A percentile compares a stretch with the other conserved stretches of the same genome.
These are phyloP conservation scores for Pyracantha coccinea DNA, from an alignment of 331 rosid genomes.

Conservation along the genomic window DNA sequence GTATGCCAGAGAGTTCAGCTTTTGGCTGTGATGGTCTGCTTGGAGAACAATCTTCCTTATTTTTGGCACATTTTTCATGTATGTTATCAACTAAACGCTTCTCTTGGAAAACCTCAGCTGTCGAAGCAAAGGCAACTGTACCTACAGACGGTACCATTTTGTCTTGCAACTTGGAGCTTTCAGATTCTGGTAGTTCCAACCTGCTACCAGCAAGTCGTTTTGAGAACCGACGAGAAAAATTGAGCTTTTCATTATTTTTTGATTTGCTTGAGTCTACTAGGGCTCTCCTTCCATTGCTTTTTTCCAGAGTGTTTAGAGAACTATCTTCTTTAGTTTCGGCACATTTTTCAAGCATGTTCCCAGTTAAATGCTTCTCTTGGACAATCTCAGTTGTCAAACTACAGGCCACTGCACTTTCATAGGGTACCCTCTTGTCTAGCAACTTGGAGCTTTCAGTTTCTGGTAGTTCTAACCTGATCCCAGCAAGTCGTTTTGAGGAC, in stretches of 20 bases:
- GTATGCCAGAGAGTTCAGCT: too few species aligned
- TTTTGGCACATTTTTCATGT: conserved; percentile 24
- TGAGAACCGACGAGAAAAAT: conserved; percentile 48
- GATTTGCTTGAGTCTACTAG: conserved; percentile 29
- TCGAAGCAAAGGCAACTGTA: conserved; percentile 14
- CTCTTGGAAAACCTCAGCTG: conserved; percentile 20
- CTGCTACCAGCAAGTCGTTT: conserved; percentile 62
- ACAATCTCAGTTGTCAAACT: conserved; percentile 19
- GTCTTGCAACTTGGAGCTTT: conserved; percentile 22
- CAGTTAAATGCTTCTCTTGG: conserved; percentile 23
- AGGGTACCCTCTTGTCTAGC: conserved; percentile 10
- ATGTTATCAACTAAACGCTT: conserved; percentile 25
- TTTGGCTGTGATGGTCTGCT: neutral
- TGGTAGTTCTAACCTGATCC: conserved; percentile 18
- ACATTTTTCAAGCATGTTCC: conserved; percentile 24
- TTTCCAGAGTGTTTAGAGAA: conserved; percentile 15
- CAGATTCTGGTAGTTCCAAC: conserved; percentile 23
- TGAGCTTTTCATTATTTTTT: conserved; percentile 23
- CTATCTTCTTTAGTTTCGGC: conserved; percentile 22
- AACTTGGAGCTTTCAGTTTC: conserved; percentile 27
- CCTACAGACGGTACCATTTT: conserved; percentile 17
- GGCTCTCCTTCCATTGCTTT: conserved; percentile 14
- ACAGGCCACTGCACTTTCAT: conserved; percentile 18
- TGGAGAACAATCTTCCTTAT: conserved; percentile 18
- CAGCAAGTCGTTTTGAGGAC: conserved; percentile 67